These are phyloP conservation scores for Phytophthora boehmeriae DNA, from an alignment of 352 stramenopile genomes.

Conservation along the genomic window DNA sequence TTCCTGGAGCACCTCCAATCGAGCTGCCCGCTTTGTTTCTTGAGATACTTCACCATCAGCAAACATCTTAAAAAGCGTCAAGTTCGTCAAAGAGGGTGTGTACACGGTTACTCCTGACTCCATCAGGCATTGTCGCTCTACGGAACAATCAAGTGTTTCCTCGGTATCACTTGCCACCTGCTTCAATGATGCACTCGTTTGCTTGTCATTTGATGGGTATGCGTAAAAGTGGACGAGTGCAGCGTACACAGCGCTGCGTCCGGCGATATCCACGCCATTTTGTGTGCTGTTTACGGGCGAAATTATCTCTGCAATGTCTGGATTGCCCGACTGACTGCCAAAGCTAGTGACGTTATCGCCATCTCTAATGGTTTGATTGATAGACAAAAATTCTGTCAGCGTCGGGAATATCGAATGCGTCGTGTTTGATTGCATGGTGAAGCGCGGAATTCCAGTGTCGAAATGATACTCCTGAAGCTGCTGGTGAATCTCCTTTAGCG, in stretches of 20 bases:
- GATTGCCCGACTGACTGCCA: not conserved
- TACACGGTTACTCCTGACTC: constrained; percentile 71
- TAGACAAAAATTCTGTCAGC: constrained; percentile 30
- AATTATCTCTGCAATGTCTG: not conserved
- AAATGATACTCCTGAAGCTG: constrained; percentile 60
- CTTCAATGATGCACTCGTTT: constrained; percentile 12
- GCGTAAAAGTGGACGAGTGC: constrained; percentile 51
- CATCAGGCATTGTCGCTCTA: constrained; percentile 35
- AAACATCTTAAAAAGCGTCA: constrained; percentile 33
- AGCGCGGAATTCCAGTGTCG: constrained; percentile 54
- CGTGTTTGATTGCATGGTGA: constrained; percentile 32
- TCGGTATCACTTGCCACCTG: constrained; percentile 1
- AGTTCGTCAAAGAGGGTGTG: constrained; percentile 43
- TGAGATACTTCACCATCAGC: constrained; percentile 11
- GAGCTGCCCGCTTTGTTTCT: constrained; percentile 30
- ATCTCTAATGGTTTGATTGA: not conserved
- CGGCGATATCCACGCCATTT: constrained; percentile 18
- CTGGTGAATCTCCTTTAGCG: constrained; percentile 35
- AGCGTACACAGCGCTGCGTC: constrained; percentile 31
- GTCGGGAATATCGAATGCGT: constrained; percentile 40
- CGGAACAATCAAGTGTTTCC: constrained; percentile 23
- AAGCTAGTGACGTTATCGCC: not conserved
- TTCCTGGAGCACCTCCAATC: constrained; percentile 35
- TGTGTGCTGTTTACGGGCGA: not conserved
- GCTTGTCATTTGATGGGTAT: constrained; percentile 39